Base-by-base conservation (phyloP, 345 rosid genomes). In the Rhizophora apiculata region DNA sequence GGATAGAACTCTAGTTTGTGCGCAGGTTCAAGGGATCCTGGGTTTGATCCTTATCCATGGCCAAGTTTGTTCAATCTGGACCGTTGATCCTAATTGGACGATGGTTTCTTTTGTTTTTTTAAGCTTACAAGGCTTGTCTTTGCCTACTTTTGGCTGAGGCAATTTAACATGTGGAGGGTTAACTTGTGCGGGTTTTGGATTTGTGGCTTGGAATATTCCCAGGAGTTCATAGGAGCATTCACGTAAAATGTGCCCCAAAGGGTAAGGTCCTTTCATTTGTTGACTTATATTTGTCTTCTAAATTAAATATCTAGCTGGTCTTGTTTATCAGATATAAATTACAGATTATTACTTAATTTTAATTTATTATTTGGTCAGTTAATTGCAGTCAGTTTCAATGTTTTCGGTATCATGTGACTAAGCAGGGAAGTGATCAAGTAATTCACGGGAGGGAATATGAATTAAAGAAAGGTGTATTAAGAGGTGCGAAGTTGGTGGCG, bases 11-110 rank as follows among this genome's bases (percentile, higher is more conserved):
- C 58, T 18, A 53, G 26, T 60, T 72, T 34, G 68, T 15, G 37
- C 22, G 24, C 75, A 48, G 65, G 60, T 32, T 57, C 16, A 43
- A 27, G 46, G 24, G 60, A 8, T 62, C 32, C 46, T 67, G 68
- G 58, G 74, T 67, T 76, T 80, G 73, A 76, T 77, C 84, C 81
- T 77, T 77, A 77, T 81, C 84, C 54, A 11, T 8, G 48, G 24
- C 11, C 56, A 43, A 9, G 67, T 43, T 67, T 22, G 49, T 32
- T 54, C 11, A 37, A 75, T 68, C 72, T 48, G 26, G 59, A 68
- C 71, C 67, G 69, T 75, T 55, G 30, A 27, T 29, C 30, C 36
- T 1, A 32, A 4, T 18, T 21, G 9, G 60, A 24, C 34, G 1
- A 3, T 8, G 59, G 64, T 18, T 34, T 49, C 10, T n/a, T 52